These are phyloP conservation scores for Penicillium sp. DNA, from an alignment of 2,329 filamentous ascomycete genomes.

Conservation along the genomic window DNA sequence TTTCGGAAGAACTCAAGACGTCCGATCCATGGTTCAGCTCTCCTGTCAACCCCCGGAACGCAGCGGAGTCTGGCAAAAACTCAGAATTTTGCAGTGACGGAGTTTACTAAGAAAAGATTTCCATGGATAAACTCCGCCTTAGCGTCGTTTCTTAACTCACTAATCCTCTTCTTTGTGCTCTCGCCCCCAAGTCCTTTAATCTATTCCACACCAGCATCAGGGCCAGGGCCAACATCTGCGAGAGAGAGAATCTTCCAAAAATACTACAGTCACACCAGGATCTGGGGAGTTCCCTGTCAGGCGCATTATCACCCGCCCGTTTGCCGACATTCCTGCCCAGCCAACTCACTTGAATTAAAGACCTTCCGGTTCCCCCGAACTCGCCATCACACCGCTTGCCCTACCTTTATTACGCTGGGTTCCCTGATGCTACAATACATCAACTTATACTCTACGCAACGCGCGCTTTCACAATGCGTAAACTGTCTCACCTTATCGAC, in stretches of 20 bases:
- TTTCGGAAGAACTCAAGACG: neutral
- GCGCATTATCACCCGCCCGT: conserved; percentile 19
- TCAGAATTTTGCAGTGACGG: conserved; percentile 1
- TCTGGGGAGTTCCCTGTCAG: conserved; percentile 19
- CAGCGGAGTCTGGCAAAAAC: conserved; percentile 8
- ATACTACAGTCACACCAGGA: neutral
- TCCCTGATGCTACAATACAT: conserved; percentile 25
- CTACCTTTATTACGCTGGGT: conserved; percentile 19
- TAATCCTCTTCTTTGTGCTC: neutral
- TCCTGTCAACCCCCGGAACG: conserved; percentile 23
- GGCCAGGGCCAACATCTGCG: too few relatives aligned
- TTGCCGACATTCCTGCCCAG: conserved; percentile 26
- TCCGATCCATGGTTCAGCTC: conserved; percentile 5
- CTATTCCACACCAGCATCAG: neutral
- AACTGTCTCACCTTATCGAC: conserved; percentile 37
- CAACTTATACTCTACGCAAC: conserved; percentile 11
- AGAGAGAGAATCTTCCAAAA: neutral
- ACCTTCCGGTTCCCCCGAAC: conserved; percentile 23
- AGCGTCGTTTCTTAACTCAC: neutral
- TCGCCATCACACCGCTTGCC: conserved; percentile 20
- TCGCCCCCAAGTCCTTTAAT: neutral
- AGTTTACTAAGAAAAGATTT: conserved; percentile 2
- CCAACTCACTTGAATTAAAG: conserved; percentile 14
- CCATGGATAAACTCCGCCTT: neutral
- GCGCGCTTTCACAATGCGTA: conserved; percentile 30